Conservation (phyloP, 1,139 yeast species). For the Geotrichum fermentans region DNA sequence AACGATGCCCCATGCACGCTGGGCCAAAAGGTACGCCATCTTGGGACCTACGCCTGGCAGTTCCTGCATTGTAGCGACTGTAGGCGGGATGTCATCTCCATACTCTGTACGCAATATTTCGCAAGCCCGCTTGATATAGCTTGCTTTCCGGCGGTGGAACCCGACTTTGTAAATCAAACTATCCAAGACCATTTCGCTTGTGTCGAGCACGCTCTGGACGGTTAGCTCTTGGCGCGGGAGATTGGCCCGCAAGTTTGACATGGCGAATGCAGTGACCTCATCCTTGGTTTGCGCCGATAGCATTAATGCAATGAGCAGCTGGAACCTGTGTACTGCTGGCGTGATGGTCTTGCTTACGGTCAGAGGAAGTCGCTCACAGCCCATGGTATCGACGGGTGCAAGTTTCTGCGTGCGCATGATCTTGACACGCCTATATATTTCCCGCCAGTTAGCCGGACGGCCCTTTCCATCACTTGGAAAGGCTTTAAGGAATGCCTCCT, state of each 20-base stretch:
- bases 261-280: constrained; percentile 72
- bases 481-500: constrained; percentile 8
- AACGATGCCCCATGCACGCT: constrained; percentile 70
- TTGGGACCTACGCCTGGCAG: constrained; percentile 96
- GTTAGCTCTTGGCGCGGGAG: constrained; percentile 34
- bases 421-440: constrained; percentile 58
- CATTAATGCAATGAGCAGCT: constrained; percentile 73
- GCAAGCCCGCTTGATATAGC: constrained; percentile 60
- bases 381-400: constrained; percentile 87
- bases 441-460: constrained; percentile 33
- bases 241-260: constrained; percentile 51
- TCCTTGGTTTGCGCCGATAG: constrained; percentile 91
- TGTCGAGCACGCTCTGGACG: constrained; percentile 41
- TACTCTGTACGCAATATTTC: constrained; percentile 48
- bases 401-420: constrained; percentile 56
- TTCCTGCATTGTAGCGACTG: constrained; percentile 57
- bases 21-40: constrained; percentile 81
- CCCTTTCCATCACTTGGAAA: constrained; percentile 11
- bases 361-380: constrained; percentile 72
- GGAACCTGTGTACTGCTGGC: constrained; percentile 55
- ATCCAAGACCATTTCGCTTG: constrained; percentile 58
- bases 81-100: constrained; percentile 57
- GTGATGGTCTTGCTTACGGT: constrained; percentile 25
- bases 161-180: constrained; percentile 73
- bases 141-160: constrained; percentile 76